Percentiles rank a stretch among this genome's conserved stretches.
Evolutionary conservation across 305 asterid species (phyloP).

Genomic region (Withania somnifera): DNA sequence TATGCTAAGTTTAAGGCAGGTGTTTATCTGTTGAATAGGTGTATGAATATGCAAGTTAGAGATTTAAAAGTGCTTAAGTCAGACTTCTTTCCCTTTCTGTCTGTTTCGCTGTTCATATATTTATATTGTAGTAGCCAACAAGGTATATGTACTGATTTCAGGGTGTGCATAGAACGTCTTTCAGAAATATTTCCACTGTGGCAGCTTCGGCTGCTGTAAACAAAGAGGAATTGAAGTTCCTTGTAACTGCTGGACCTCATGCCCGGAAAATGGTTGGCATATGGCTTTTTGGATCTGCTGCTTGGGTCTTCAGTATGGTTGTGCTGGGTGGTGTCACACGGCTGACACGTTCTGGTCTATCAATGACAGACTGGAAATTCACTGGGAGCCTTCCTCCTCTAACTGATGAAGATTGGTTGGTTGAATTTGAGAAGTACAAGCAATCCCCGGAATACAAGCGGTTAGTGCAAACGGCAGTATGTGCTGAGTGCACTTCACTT

Average conservation of each 20-base stretch:
- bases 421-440: slow-evolving; percentile 81
- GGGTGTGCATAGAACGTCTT: slow-evolving; percentile 29
- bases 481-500: neutral
- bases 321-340: slow-evolving; percentile 85
- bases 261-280: slow-evolving; percentile 74
- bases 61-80: neutral
- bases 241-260: slow-evolving; percentile 64
- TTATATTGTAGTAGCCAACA: neutral
- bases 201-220: slow-evolving; percentile 30
- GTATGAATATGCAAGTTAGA: neutral
- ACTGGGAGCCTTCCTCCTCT: slow-evolving; percentile 72
- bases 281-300: slow-evolving; percentile 85
- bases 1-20: neutral
- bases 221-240: slow-evolving; percentile 50
- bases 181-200: slow-evolving; percentile 40
- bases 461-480: slow-evolving; percentile 30
- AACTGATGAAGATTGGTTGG: slow-evolving; percentile 63
- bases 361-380: slow-evolving; percentile 96
- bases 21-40: neutral
- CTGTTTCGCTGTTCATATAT: neutral
- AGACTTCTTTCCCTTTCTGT: no score
- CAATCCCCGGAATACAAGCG: slow-evolving; percentile 74
- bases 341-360: slow-evolving; percentile 72
- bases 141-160: slow-evolving; percentile 17
- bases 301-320: slow-evolving; percentile 94